These are phyloP conservation scores for Aaosphaeria pasadenensis DNA, from an alignment of 2,329 filamentous ascomycete genomes.

Conservation along the genomic window DNA sequence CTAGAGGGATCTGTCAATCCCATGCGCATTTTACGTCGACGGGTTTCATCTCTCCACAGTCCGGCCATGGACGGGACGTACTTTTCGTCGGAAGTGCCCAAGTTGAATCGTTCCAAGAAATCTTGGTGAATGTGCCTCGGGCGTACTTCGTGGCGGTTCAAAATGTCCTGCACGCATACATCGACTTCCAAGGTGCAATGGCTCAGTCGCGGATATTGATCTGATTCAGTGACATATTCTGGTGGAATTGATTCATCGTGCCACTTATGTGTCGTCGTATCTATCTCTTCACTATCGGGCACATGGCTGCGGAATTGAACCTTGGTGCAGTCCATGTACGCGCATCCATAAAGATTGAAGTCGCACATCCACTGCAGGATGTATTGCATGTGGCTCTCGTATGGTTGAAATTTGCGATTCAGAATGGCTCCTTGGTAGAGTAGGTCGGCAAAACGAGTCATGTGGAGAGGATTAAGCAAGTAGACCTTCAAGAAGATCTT, in stretches of 20 bases:
- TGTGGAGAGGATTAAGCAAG: slow-evolving; percentile 80
- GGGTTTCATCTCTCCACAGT: slow-evolving; percentile 86
- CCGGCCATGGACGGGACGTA: slow-evolving; percentile 92
- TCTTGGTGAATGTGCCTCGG: slow-evolving; percentile 81
- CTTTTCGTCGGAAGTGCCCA: slow-evolving; percentile 67
- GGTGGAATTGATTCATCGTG: slow-evolving; percentile 69
- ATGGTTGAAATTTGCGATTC: slow-evolving; percentile 81
- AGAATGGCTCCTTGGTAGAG: slow-evolving; percentile 85
- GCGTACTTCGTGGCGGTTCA: slow-evolving; percentile 74
- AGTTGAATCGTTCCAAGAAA: slow-evolving; percentile 70
- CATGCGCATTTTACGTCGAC: slow-evolving; percentile 71
- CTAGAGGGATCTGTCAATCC: slow-evolving; percentile 61
- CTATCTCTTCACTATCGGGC: slow-evolving; percentile 65
- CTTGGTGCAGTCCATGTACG: slow-evolving; percentile 72
- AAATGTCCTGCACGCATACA: slow-evolving; percentile 81
- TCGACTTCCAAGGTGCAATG: slow-evolving; percentile 90
- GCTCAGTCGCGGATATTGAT: slow-evolving; percentile 70
- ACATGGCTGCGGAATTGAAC: slow-evolving; percentile 73
- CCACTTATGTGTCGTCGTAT: slow-evolving; percentile 67
- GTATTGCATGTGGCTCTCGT: slow-evolving; percentile 91
- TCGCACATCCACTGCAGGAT: slow-evolving; percentile 97
- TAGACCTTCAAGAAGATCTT: slow-evolving; percentile 92
- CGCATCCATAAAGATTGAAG: slow-evolving; percentile 95
- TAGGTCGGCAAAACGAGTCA: slow-evolving; percentile 83
- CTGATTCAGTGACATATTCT: slow-evolving; percentile 59